Base-by-base conservation (phyloP, 164 flowering plant species). In the Saururus chinensis region DNA sequence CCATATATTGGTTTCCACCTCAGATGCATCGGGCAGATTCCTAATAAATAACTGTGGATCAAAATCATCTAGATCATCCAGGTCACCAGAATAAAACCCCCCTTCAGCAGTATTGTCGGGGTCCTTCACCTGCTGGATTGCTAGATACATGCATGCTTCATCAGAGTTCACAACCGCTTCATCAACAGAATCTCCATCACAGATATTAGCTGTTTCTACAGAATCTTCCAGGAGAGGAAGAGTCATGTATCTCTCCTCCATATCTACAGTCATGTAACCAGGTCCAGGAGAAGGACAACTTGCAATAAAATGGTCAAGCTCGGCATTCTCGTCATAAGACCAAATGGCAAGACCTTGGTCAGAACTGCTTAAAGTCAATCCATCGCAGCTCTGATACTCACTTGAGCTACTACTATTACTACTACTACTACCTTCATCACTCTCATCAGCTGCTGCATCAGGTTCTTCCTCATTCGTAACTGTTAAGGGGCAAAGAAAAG, bases 171-270 rank as follows among this genome's bases (percentile, higher is more conserved):
- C 60, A 52, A 64, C 40, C 56, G 69, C 66, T 65, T 74, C 81
- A 70, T 75, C 82, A 64, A 67, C 60, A 35, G 75, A 68, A 60
- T 63, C 74, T 13, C 53, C 66, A 74, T 71, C 73, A 54, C 57
- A 53, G 40, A 51, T 53, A 58, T 73, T 70, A 63, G 72, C 74
- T n/a, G 67, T 61, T 64, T 76, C 82, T 14, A 70, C 67, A 56
- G 82, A 64, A 49, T 85, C 92, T 69, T 81, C 85, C n/a, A 81
- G 80, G 61, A 74, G 77, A 63, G 95, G 92, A 26, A 84, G 70
- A 64, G 78, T 60, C 84, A 84, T 78, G 77, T 70, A 79, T 65
- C 74, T 70, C 59, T 88, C 89, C 62, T 79, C 64, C 74, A 76
- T 65, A 82, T 82, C 85, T 71, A 78, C 75, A 42, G 84, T 73